Evolutionary conservation across 169 alveolate genomes (phyloP).

Genomic region (Plasmodium gaboni): DNA sequence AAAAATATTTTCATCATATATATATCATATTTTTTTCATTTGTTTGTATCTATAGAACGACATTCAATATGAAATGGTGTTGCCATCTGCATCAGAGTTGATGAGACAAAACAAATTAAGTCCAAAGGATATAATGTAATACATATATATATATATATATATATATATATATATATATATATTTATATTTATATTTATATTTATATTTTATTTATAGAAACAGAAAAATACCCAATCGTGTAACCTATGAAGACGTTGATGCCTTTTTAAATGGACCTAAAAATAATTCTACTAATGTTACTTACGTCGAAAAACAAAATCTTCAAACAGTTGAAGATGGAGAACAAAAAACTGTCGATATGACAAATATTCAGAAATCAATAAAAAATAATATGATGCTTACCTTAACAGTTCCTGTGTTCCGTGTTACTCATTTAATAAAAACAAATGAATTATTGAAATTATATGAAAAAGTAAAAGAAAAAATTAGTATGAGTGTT

Average conservation of each 20-base stretch:
- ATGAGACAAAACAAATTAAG: constrained; percentile 46
- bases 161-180: not conserved
- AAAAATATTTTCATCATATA: constrained; percentile 7
- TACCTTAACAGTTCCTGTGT: constrained; percentile 79
- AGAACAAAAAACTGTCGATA: constrained; percentile 1
- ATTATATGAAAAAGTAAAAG: constrained; percentile 34
- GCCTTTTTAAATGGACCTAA: constrained; percentile 37
- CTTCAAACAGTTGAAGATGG: not conserved
- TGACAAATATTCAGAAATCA: constrained; percentile 75
- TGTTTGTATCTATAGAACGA: constrained; percentile 25
- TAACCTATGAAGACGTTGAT: constrained; percentile 70
- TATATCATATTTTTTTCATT: not conserved
- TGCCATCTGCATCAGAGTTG: constrained; percentile 73
- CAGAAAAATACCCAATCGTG: constrained; percentile 15
- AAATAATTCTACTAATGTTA: not conserved
- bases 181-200: not conserved
- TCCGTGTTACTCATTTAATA: constrained; percentile 76
- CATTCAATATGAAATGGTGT: constrained; percentile 25
- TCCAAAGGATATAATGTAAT: constrained; percentile 59
- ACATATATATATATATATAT: constrained; percentile 13
- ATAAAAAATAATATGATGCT: constrained; percentile 80
- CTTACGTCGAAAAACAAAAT: not conserved
- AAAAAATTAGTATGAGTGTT: constrained; percentile 77
- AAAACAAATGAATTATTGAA: constrained; percentile 35
- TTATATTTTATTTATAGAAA: constrained; percentile 7